phyloP scores from a whole-genome alignment of 306 rosid species.

The Lotus japonicus region DNA sequence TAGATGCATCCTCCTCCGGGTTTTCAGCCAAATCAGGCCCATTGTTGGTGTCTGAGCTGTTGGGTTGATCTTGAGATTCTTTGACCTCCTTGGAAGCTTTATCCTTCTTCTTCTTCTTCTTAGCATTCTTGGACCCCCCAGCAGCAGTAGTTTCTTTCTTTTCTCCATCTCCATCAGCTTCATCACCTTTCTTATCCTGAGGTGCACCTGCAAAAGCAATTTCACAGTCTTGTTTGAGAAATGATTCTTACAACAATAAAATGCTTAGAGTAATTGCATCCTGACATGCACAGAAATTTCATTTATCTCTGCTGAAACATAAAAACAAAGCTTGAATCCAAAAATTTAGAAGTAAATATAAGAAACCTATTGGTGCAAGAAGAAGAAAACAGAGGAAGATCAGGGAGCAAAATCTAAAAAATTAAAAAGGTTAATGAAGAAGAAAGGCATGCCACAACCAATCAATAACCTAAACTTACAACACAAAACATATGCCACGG shows the following conservation, averaged over 20 bases:
- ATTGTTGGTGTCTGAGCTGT: constrained; percentile 32
- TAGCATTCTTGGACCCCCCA: constrained; percentile 57
- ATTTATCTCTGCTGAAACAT: neutral
- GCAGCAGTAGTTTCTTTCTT: constrained; percentile 49
- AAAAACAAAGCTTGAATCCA: neutral
- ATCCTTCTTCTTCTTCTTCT: constrained; percentile 95
- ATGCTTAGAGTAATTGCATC: neutral
- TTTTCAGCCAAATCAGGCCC: constrained; percentile 41
- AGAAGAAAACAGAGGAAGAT: neutral
- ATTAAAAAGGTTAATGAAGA: neutral
- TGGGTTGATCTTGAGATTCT: constrained; percentile 58
- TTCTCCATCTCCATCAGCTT: constrained; percentile 52
- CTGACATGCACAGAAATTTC: neutral
- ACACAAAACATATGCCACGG: neutral
- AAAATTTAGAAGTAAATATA: neutral
- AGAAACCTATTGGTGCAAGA: neutral
- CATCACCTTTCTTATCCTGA: constrained; percentile 47
- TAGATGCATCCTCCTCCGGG: constrained; percentile 56
- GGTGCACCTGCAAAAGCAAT: constrained; percentile 38
- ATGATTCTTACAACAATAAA: neutral
- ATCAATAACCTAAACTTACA: too few species aligned
- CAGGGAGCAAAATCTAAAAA: neutral
- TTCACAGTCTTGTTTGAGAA: constrained; percentile 1
- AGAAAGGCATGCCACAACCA: neutral
- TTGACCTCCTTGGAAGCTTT: constrained; percentile 70